phyloP scores from a whole-genome alignment of 805 yeast species.

The Starmerella roubikii region DNA sequence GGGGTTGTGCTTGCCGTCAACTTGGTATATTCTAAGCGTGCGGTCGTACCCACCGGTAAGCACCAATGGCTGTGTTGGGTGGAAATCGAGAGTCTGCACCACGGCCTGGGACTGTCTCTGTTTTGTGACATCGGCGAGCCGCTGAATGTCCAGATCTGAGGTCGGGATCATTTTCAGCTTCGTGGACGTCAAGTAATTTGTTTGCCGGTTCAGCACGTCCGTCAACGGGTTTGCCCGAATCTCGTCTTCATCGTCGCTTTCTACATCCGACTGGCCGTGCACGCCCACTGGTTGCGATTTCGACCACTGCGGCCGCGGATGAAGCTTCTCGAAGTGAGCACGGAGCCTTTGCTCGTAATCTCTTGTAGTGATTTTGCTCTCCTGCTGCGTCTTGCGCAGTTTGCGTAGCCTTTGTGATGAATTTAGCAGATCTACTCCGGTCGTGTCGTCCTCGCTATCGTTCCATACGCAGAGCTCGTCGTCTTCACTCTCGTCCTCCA shows the following conservation, averaged over 20 bases:
- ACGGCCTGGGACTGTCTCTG: constrained; percentile 59
- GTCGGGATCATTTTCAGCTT: constrained; percentile 48
- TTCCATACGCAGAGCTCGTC: constrained; percentile 40
- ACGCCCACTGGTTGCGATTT: constrained; percentile 24
- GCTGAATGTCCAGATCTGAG: constrained; percentile 54
- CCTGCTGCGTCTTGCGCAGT: constrained; percentile 48
- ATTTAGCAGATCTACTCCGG: constrained; percentile 44
- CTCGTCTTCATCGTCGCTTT: constrained; percentile 11
- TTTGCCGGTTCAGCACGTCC: constrained; percentile 23
- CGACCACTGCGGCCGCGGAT: constrained; percentile 82
- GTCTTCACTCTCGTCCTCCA: constrained; percentile 26
- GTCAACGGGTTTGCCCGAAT: constrained; percentile 24
- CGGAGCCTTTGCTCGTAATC: constrained; percentile 53
- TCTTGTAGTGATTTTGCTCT: constrained; percentile 41
- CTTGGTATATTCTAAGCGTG: constrained; percentile 72
- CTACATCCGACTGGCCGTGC: constrained; percentile 17
- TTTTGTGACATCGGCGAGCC: constrained; percentile 77
- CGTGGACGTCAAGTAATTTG: constrained; percentile 20
- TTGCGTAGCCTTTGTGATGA: constrained; percentile 53
- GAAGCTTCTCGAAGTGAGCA: constrained; percentile 54
- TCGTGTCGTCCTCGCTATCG: constrained; percentile 80
- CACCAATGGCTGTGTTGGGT: constrained; percentile 66
- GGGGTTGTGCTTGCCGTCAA: constrained; percentile 74
- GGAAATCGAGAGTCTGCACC: constrained; percentile 76
- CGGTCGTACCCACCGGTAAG: constrained; percentile 89